phyloP scores from a whole-genome alignment of 2,329 filamentous ascomycete genomes.

The Gnomoniopsis sp. region DNA sequence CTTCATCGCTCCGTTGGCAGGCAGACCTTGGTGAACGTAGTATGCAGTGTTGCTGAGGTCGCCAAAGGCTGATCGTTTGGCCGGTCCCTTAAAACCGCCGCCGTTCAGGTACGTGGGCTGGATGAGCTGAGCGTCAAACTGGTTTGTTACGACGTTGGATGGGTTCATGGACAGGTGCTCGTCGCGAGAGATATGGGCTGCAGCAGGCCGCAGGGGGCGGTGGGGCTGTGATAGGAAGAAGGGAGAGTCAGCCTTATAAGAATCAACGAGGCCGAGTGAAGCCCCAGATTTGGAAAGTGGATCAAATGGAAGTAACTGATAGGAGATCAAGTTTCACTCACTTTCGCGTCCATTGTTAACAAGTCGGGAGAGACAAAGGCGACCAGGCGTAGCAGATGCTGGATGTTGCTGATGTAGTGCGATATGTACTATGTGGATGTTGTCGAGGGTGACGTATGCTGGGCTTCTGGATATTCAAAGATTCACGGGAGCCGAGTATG shows the following conservation, averaged over 20 bases:
- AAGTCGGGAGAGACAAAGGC: background rate
- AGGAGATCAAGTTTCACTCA: slow-evolving; percentile 25
- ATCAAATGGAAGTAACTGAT: background rate
- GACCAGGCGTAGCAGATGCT: slow-evolving; percentile 13
- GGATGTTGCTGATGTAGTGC: slow-evolving; percentile 17
- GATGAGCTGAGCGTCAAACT: background rate
- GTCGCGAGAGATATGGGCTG: slow-evolving; percentile 41
- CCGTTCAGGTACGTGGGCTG: slow-evolving; percentile 38
- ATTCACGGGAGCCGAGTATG: background rate
- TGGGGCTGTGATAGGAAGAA: slow-evolving; percentile 56
- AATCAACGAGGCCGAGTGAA: background rate
- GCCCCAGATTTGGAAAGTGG: background rate
- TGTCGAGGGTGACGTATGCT: background rate
- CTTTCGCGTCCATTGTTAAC: slow-evolving; percentile 37
- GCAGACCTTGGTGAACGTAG: slow-evolving; percentile 26
- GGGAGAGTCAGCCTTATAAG: slow-evolving; percentile 9
- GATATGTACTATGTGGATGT: slow-evolving; percentile 11
- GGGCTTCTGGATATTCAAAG: background rate
- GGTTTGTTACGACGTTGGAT: slow-evolving; percentile 4
- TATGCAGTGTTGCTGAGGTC: slow-evolving; percentile 73
- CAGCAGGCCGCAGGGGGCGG: slow-evolving; percentile 56
- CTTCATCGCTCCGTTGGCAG: slow-evolving; percentile 33
- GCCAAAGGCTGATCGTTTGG: slow-evolving; percentile 76
- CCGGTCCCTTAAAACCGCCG: slow-evolving; percentile 57
- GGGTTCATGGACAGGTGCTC: slow-evolving; percentile 56